Evolutionary conservation across 1,284 basidiomycete species (phyloP).

Genomic region (Puccinia horiana): DNA sequence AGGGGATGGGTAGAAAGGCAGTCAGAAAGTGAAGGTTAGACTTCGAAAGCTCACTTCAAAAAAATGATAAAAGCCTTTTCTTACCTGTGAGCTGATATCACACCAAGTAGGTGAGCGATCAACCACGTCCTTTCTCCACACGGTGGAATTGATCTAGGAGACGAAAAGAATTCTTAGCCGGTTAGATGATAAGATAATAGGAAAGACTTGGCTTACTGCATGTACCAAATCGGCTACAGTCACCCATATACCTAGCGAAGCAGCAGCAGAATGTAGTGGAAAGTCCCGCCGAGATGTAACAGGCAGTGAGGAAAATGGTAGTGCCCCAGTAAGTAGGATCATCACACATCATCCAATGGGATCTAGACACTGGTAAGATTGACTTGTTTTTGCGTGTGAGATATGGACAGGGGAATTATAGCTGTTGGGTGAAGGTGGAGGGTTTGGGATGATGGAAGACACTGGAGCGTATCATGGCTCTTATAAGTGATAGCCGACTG

Average conservation of each 20-base stretch:
- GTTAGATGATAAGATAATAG: not conserved
- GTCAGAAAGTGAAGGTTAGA: not conserved
- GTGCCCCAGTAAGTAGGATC: conserved; percentile 16
- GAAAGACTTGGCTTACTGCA: not conserved
- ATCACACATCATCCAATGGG: not conserved
- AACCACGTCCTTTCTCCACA: conserved; percentile 34
- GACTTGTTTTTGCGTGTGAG: not conserved
- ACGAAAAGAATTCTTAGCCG: not conserved
- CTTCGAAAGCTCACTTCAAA: not conserved
- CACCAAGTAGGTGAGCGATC: conserved; percentile 46
- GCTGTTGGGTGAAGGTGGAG: not conserved
- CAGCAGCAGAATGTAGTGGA: conserved; percentile 28
- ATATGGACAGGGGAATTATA: not conserved
- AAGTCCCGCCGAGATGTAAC: conserved; percentile 23
- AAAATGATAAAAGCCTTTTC: not conserved
- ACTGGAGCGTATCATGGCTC: not conserved
- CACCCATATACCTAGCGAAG: conserved; percentile 40
- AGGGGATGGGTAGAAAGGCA: not conserved
- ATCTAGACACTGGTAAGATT: not conserved
- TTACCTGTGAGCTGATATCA: conserved; percentile 47
- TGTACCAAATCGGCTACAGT: conserved; percentile 36
- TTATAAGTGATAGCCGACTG: not conserved
- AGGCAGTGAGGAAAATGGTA: conserved; percentile 26
- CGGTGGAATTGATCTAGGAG: conserved; percentile 41
- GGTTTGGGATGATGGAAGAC: not conserved